Base-by-base conservation (phyloP, 768 basidiomycete species). In the Rhizopogon vesiculosus region DNA sequence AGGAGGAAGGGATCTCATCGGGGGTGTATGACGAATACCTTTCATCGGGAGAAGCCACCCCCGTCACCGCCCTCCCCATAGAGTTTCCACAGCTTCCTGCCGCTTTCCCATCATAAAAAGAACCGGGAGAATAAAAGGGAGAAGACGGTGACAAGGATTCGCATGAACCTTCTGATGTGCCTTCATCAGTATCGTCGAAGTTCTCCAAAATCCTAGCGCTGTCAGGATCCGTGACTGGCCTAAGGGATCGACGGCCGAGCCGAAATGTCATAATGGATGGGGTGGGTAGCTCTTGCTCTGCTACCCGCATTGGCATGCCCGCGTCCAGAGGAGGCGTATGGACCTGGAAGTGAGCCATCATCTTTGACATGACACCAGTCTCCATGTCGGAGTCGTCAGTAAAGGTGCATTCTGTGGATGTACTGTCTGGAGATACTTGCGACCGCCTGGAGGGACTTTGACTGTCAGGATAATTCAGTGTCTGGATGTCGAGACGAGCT, bases 231-330 rank as follows among this genome's bases (percentile, higher is more conserved):
- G 70, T 53, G 16, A 69, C 56, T 25, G 55, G 70, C 38, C 54
- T 65, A 29, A 68, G 16, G 46, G 60, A 44, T 43, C 58, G 51
- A 31, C 66, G 54, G 5, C 68, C 65, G 16, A 70, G 63, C 40
- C 60, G 69, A 31, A 70, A 72, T 2, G 70, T 70, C 67, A 70
- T 61, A 22, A 72, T 55, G 1, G 60, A 63, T 5, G 69, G 69
- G 35, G 22, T 49, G 15, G 15, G 3, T 10, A 15, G 13, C 3
- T 38, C 48, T 22, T 25, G 19, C 15, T 49, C 48, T 3, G 35
- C 10, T 10, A 38, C 15, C 19, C 15, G 5, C 35, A 22, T 35
- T 9, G 46, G 3, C 8, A 22, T 22, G 13, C 22, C 33, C 19
- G 3, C 15, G 22, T 33, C 39, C 15, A 22, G 19, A 9, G 48